Conservation (phyloP, 305 asterid species). For the Striga hermonthica region DNA sequence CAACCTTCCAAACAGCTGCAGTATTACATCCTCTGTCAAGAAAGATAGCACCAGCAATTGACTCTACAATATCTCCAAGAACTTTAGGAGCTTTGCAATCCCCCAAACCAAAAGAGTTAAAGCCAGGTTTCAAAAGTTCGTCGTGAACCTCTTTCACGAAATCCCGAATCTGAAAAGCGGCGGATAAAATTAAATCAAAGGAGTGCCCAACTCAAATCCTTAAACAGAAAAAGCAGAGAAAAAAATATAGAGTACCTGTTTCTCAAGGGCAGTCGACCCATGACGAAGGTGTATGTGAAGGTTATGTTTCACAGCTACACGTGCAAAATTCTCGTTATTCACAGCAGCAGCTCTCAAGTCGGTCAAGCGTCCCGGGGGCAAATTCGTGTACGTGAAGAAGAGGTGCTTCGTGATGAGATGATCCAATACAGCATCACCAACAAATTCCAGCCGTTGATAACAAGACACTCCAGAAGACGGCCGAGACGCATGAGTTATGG, state of each 20-base stretch:
- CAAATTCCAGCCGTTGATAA: slow-evolving; percentile 94
- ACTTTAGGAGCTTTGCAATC: slow-evolving; percentile 99
- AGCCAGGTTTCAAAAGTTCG: slow-evolving; percentile 78
- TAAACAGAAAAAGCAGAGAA: slow-evolving; percentile 16
- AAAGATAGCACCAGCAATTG: slow-evolving; percentile 97
- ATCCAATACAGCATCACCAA: slow-evolving; percentile 97
- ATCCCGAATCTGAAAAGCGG: slow-evolving; percentile 66
- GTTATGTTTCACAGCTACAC: slow-evolving; percentile 88
- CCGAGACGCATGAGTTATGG: slow-evolving; percentile 98
- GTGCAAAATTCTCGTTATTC: slow-evolving; percentile 96
- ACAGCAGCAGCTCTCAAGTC: slow-evolving; percentile 99
- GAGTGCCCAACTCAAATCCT: slow-evolving; percentile 14
- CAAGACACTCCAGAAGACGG: slow-evolving; percentile 98
- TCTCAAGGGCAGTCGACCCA: slow-evolving; percentile 96
- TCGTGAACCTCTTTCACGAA: slow-evolving; percentile 80
- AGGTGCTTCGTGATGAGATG: slow-evolving; percentile 92
- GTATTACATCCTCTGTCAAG: slow-evolving; percentile 84
- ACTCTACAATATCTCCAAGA: slow-evolving; percentile 96
- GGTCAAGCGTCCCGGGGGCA: slow-evolving; percentile 99
- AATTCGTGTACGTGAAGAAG: slow-evolving; percentile 90
- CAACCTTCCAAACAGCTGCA: slow-evolving; percentile 86
- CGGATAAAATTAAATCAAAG: slow-evolving; percentile 21
- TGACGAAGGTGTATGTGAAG: slow-evolving; percentile 96
- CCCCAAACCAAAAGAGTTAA: slow-evolving; percentile 95
- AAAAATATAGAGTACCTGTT: slow-evolving; percentile 52